These are phyloP conservation scores for Ceratobasidium sp. DNA, from an alignment of 1,284 basidiomycete genomes.

Conservation along the genomic window DNA sequence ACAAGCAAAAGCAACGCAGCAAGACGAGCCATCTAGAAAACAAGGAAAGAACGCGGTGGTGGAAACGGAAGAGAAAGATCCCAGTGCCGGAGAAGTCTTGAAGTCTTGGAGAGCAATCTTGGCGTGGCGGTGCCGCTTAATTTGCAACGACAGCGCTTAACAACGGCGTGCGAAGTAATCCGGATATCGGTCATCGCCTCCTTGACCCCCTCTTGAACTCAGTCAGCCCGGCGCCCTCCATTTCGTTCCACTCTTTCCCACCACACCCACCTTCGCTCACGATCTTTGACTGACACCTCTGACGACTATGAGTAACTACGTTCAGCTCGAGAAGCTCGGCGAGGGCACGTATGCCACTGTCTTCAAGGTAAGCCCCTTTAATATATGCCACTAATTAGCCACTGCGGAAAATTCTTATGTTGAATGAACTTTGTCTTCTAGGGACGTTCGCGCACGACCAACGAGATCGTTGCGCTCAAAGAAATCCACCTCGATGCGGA, in stretches of 20 bases:
- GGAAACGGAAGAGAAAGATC: conserved; percentile 12
- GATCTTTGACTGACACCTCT: conserved; percentile 45
- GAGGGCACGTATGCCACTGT: conserved; percentile 92
- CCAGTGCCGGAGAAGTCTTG: conserved; percentile 14
- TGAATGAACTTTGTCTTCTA: conserved; percentile 56
- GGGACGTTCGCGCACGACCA: conserved; percentile 88
- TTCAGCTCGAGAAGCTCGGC: conserved; percentile 88
- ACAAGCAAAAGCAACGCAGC: conserved; percentile 35
- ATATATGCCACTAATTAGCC: background rate
- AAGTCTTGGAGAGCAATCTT: conserved; percentile 41
- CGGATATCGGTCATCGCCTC: conserved; percentile 8
- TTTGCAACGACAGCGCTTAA: conserved; percentile 25
- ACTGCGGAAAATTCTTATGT: background rate
- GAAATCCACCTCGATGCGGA: conserved; percentile 97
- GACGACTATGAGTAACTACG: conserved; percentile 56
- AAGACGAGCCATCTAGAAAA: conserved; percentile 27
- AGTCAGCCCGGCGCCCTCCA: conserved; percentile 24
- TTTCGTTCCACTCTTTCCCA: conserved; percentile 31
- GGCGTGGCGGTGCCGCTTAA: conserved; percentile 25
- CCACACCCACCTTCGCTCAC: conserved; percentile 20
- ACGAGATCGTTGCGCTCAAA: conserved; percentile 91
- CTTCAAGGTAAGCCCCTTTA: conserved; percentile 75
- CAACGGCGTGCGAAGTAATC: conserved; percentile 22
- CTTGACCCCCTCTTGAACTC: conserved; percentile 38
- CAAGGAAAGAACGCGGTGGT: background rate